Percentiles rank a stretch among this genome's conserved stretches.
Conservation (phyloP, 2,329 filamentous ascomycete genomes). For the Thelonectria rubi region DNA sequence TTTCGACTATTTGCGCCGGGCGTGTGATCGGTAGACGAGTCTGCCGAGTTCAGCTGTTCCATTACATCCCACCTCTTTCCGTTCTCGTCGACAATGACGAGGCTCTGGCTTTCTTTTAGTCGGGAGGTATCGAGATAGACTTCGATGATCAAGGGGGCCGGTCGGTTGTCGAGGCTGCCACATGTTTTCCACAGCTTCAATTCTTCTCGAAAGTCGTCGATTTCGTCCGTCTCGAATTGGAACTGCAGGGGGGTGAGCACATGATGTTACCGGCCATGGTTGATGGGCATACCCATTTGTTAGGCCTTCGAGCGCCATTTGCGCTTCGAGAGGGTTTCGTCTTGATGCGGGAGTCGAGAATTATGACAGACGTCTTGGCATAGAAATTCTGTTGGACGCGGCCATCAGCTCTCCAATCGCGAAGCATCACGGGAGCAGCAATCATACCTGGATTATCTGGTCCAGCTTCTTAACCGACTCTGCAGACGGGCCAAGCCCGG, state of each 20-base stretch:
- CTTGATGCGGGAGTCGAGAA: slow-evolving; percentile 82
- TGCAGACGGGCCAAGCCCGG: slow-evolving; percentile 58
- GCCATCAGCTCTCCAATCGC: slow-evolving; percentile 23
- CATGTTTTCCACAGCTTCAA: slow-evolving; percentile 83
- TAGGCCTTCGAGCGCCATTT: slow-evolving; percentile 67
- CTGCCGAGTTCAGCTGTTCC: slow-evolving; percentile 77
- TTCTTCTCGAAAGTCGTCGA: slow-evolving; percentile 85
- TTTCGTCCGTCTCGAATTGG: slow-evolving; percentile 93
- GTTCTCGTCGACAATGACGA: slow-evolving; percentile 87
- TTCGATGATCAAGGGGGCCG: slow-evolving; percentile 88
- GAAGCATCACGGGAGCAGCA: neutral
- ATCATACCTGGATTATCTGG: slow-evolving; percentile 85
- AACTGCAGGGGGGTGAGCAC: slow-evolving; percentile 67
- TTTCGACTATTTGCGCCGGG: slow-evolving; percentile 55
- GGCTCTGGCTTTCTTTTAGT: slow-evolving; percentile 82
- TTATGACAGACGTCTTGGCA: slow-evolving; percentile 84
- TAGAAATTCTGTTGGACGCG: slow-evolving; percentile 78
- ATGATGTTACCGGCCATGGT: neutral
- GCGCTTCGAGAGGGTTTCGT: slow-evolving; percentile 62
- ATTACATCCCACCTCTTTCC: slow-evolving; percentile 93
- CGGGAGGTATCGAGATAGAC: slow-evolving; percentile 84
- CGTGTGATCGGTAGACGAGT: slow-evolving; percentile 59
- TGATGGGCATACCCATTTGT: slow-evolving; percentile 79
- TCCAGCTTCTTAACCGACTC: slow-evolving; percentile 84
- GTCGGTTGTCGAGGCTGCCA: slow-evolving; percentile 78